Evolutionary conservation across 306 rosid genomes (phyloP), one percentile per base, ranked within the genome.

Genomic region (Dalbergia oliveri): DNA sequence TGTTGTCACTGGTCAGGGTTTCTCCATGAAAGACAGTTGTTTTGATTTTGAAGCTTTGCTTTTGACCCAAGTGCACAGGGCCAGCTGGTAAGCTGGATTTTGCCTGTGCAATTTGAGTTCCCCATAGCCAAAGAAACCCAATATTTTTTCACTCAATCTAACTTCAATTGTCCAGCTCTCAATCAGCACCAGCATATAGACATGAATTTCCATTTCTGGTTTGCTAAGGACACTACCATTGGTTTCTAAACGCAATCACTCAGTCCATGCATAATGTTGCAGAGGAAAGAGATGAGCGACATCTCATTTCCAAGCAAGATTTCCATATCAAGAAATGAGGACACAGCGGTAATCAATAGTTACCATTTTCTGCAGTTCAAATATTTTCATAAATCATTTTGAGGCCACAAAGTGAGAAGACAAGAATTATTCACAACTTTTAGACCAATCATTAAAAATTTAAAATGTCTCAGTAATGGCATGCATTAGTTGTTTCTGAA

Each of bases 241-340:
- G 54, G 18, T 44, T 44, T 74, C 69, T 15, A 61, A 74, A 26
- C n/a, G 21, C 61, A 61, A 61, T 33, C 31, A 61, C 67, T 60
- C 16, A 31, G 37, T 26, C 35, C 35, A 53, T 54, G 51, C 77
- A 53, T 53, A 26, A 50, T 26, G 45, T 33, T 15, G 49, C 49
- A 58, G 68, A 73, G 63, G 78, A 23, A 41, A 59, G 59, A 58
- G 11, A 73, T 43, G 58, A 72, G 69, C 43, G 41, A 74, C 57
- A 74, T 59, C 58, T 44, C 43, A 45, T 56, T 31, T 51, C 7
- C 39, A 26, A 16, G n/a, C 11, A 31, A 57, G 3, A 66, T 51
- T 49, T 62, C 37, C 51, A 62, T 33, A 19, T 69, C 67, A 80
- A 61, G 66, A 82, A 58, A 60, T 14, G 37, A 62, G 3, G 50